Evolutionary conservation across 805 yeast species (phyloP).

Genomic region (Barnettozyma salicaria): DNA sequence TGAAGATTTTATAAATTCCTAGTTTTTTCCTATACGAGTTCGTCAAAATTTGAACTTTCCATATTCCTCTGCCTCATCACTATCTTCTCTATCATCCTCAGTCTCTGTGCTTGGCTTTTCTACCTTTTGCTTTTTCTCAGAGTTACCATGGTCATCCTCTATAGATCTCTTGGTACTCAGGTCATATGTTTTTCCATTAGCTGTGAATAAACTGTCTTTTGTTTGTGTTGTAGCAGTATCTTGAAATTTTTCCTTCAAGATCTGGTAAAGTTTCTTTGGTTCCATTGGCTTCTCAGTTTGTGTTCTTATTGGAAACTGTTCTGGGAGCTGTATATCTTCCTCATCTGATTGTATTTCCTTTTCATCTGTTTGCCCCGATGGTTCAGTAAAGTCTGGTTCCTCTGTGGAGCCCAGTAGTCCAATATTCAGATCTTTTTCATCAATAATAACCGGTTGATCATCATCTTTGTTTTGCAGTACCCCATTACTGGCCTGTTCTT

Average conservation of each 20-base stretch:
- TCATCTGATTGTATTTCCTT: conserved; percentile 22
- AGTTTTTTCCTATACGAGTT: too few species aligned
- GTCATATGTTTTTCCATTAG: conserved; percentile 23
- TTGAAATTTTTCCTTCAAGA: conserved; percentile 19
- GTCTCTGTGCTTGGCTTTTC: not conserved
- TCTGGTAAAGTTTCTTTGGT: conserved; percentile 23
- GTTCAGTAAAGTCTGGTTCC: too few species aligned
- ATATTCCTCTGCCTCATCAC: conserved; percentile 19
- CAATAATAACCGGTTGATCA: conserved; percentile 10
- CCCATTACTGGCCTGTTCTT: conserved; percentile 11
- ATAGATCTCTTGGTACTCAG: conserved; percentile 13
- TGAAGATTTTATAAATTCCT: too few species aligned
- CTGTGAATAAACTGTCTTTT: conserved; percentile 12
- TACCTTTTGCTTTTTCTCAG: conserved; percentile 1
- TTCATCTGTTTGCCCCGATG: too few species aligned
- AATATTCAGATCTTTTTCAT: conserved; percentile 9
- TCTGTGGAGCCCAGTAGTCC: not conserved
- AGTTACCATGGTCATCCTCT: not conserved
- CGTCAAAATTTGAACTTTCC: conserved; percentile 26
- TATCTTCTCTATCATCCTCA: conserved; percentile 17
- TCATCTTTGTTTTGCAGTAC: conserved; percentile 13
- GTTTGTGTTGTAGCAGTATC: not conserved
- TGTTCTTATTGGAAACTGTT: conserved; percentile 12
- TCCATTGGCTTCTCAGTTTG: conserved; percentile 13
- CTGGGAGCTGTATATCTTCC: conserved; percentile 21